A percentile compares a stretch with the other conserved stretches of the same genome.
Conservation (phyloP, 2,329 filamentous ascomycete genomes). For the Pseudopithomyces chartarum region DNA sequence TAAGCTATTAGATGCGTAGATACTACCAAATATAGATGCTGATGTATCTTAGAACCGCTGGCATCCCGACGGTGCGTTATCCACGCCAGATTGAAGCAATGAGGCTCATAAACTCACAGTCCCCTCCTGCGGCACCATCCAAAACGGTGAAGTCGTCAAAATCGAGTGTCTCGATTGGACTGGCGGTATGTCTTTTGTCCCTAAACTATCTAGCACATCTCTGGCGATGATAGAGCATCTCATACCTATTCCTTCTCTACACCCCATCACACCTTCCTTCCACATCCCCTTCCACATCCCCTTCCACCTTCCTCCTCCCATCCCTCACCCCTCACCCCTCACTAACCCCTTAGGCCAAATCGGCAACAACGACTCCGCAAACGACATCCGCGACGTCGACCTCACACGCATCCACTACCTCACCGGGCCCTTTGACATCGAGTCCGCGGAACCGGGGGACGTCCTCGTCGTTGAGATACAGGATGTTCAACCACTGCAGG, state of each 20-base stretch:
- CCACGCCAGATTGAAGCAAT: background rate
- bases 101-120: constrained; percentile 56
- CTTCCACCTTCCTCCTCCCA: no score
- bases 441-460: constrained; percentile 83
- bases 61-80: constrained; percentile 79
- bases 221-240: no score
- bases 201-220: no score
- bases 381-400: constrained; percentile 84
- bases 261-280: no score
- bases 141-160: constrained; percentile 85
- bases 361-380: constrained; percentile 84
- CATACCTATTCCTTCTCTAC: no score
- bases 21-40: background rate
- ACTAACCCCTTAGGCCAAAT: constrained; percentile 67
- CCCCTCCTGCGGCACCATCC: constrained; percentile 73
- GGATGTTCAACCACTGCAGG: constrained; percentile 86
- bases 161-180: constrained; percentile 88
- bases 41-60: constrained; percentile 73
- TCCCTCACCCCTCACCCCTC: no score
- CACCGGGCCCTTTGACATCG: constrained; percentile 85
- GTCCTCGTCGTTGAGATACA: constrained; percentile 87
- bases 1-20: constrained; percentile 44
- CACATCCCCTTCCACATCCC: no score
- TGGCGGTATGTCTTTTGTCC: constrained; percentile 7
- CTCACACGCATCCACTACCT: constrained; percentile 86